A percentile compares a stretch with the other conserved stretches of the same genome.
phyloP scores from a whole-genome alignment of 345 rosid species.

The Eutrema yunnanense region DNA sequence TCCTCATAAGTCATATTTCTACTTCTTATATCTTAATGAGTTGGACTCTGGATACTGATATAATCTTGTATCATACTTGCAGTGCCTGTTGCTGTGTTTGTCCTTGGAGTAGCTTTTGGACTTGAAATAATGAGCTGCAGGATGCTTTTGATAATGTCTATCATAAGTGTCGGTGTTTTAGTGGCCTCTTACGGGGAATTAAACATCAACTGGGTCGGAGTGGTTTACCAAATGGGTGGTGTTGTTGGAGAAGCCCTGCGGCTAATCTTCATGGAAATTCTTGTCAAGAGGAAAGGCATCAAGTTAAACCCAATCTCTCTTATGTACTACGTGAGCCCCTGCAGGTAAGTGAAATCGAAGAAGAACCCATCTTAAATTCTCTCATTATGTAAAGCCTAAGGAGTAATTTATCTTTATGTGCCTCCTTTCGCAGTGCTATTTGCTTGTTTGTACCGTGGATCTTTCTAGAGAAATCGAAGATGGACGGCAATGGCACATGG shows the following conservation, averaged over 20 bases:
- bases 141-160: slow-evolving; percentile 91
- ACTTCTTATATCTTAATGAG: neutral
- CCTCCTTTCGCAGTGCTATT: slow-evolving; percentile 57
- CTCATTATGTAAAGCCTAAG: neutral
- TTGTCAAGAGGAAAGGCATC: slow-evolving; percentile 93
- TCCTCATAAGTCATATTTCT: neutral
- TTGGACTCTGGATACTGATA: neutral
- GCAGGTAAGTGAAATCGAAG: slow-evolving; percentile 55
- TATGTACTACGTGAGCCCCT: slow-evolving; percentile 96
- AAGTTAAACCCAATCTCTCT: slow-evolving; percentile 84
- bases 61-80: slow-evolving; percentile 37
- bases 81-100: slow-evolving; percentile 98
- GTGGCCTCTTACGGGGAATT: slow-evolving; percentile 96
- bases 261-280: slow-evolving; percentile 90
- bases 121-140: slow-evolving; percentile 93
- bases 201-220: slow-evolving; percentile 93
- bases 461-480: slow-evolving; percentile 84
- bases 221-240: slow-evolving; percentile 99
- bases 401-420: neutral
- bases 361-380: slow-evolving; percentile 4
- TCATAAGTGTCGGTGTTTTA: slow-evolving; percentile 91
- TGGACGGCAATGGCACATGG: slow-evolving; percentile 78
- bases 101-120: slow-evolving; percentile 93
- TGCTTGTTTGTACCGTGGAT: slow-evolving; percentile 93
- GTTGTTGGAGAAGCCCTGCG: slow-evolving; percentile 88